phyloP scores from a whole-genome alignment of 768 basidiomycete genomes.

The Lanmaoa pseudosensibilis region DNA sequence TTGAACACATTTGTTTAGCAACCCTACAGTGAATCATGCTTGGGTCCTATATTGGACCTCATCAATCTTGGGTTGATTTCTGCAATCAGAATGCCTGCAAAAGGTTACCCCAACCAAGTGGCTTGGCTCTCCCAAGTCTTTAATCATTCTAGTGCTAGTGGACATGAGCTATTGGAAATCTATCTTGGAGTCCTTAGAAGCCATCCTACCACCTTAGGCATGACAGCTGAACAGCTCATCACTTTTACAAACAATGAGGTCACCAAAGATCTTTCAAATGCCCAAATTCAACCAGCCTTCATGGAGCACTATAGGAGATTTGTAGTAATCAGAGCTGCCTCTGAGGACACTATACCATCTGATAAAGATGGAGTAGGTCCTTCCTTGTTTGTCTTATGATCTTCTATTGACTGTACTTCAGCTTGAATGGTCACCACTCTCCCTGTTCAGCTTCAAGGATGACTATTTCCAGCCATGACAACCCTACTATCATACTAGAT shows the following conservation, averaged over 20 bases:
- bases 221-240: constrained; percentile 35
- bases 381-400: neutral
- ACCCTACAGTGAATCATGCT: constrained; percentile 8
- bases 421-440: constrained; percentile 55
- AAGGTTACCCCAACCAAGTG: constrained; percentile 24
- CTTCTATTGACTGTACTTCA: constrained; percentile 25
- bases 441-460: constrained; percentile 59
- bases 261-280: constrained; percentile 44
- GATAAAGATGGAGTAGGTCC: constrained; percentile 48
- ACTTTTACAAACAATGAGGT: constrained; percentile 47
- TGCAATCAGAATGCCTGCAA: constrained; percentile 49
- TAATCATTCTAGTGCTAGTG: constrained; percentile 17
- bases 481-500: neutral
- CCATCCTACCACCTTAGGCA: constrained; percentile 33
- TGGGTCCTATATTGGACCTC: constrained; percentile 26
- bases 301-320: constrained; percentile 66
- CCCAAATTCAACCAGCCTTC: constrained; percentile 64
- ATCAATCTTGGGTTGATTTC: constrained; percentile 58
- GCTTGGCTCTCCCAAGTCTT: constrained; percentile 27
- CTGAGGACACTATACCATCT: constrained; percentile 27
- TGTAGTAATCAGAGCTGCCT: constrained; percentile 51
- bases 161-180: constrained; percentile 42
- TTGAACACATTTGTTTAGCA: neutral
- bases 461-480: constrained; percentile 41
- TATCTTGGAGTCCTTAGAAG: constrained; percentile 34